Base-by-base conservation (phyloP, 108 stramenopile species). In the Cyclotella choctawhatcheeana region DNA sequence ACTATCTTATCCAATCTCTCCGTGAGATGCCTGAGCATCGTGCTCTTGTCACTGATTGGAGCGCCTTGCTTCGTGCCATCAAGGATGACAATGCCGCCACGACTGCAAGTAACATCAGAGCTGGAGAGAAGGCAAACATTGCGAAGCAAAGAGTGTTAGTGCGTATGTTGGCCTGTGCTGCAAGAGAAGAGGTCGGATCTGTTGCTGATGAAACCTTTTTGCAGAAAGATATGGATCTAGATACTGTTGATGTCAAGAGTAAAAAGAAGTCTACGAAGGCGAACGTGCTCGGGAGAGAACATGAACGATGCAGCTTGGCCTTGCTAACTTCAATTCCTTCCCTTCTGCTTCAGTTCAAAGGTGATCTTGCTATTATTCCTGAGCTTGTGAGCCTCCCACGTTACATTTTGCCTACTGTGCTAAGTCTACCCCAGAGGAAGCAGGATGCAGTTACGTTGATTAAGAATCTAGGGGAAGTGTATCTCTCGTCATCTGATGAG, bases 111-210 rank as follows among this genome's bases (percentile, higher is more conserved):
- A 65, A 68, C 25, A 55, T 67, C 22, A 58, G 53, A 30, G 82
- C 82, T n/a, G 71, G 73, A 45, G 64, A 63, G 76, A 69, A 67
- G 56, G 79, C 70, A 69, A 86, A 89, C 50, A 69, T 78, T 3
- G 90, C 87, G 34, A 93, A 90, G 52, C 88, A 89, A 21, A 82
- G 86, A 34, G 80, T 96, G 47, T 59, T 96, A 31, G 74, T 96
- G 18, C 80, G 84, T 45, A 88, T 96, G 82, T 58, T 96, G 18
- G 77, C 83, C 2, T 71, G 71, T 64, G 84, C 90, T 20, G 90
- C 83, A 5, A 70, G 82, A 69, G 67, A 76, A 44, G 92, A 90
- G 76, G 86, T 87, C n/a, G 81, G 65, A 27, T 64, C 68, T 6
- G 76, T 85, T 29, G 74, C 73, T 7, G 79, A 81, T n/a, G 31